A percentile compares a stretch with the other conserved stretches of the same genome.
Conservation (phyloP, 2,329 filamentous ascomycete species). For the Diaporthe ilicicola region DNA sequence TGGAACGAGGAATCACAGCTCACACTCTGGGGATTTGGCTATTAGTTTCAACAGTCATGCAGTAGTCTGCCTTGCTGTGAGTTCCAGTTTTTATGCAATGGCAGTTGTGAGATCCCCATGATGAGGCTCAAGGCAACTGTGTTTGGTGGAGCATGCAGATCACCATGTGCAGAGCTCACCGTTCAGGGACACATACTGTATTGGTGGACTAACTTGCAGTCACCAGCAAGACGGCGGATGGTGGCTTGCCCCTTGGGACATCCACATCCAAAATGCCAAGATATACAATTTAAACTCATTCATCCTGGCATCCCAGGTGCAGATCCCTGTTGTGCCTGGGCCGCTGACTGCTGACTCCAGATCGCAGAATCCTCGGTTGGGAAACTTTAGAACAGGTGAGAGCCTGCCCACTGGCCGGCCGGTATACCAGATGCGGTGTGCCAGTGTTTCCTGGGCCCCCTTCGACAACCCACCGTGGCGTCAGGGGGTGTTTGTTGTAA, state of each 20-base stretch:
- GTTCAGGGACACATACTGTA: not conserved
- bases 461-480: not conserved
- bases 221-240: not conserved
- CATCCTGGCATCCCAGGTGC: not conserved
- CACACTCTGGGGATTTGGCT: not conserved
- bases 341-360: not conserved
- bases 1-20: not conserved
- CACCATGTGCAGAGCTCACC: not conserved
- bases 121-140: not conserved
- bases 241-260: slow-evolving; percentile 11
- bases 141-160: slow-evolving; percentile 11
- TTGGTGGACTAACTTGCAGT: not conserved
- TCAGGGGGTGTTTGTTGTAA: slow-evolving; percentile 11
- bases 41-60: not conserved
- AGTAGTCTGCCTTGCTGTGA: not conserved
- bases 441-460: not conserved
- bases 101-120: not conserved
- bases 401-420: not conserved
- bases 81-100: not conserved
- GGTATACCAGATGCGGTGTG: slow-evolving; percentile 12
- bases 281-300: slow-evolving; percentile 10
- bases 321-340: slow-evolving; percentile 2
- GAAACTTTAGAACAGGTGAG: not conserved
- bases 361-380: not conserved
- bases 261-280: not conserved